Conservation (phyloP, 192 early-diverging fungal species). For the Coemansia sp. region DNA sequence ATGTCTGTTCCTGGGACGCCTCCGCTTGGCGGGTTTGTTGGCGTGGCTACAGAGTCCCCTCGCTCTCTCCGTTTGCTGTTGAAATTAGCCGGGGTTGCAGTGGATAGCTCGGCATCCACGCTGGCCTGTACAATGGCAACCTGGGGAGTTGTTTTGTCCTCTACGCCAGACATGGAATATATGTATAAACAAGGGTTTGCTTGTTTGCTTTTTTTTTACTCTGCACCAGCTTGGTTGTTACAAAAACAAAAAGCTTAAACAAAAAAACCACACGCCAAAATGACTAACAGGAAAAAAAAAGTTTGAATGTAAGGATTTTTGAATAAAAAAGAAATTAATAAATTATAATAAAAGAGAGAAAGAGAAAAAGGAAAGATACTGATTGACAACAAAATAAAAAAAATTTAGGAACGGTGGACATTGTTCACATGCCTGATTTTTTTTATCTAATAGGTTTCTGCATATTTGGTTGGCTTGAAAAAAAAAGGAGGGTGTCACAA, state of each 20-base stretch:
- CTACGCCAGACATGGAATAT: neutral
- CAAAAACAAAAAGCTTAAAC: no score
- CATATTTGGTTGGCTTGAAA: no score
- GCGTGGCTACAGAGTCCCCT: neutral
- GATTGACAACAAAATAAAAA: no score
- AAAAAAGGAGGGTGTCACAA: no score
- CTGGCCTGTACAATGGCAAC: neutral
- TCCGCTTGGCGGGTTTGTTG: neutral
- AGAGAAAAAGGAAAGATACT: neutral
- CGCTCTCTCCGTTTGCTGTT: neutral
- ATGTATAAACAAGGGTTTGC: neutral
- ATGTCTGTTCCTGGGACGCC: neutral
- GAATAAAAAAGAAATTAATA: neutral
- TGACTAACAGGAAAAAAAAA: no score
- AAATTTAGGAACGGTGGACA: no score
- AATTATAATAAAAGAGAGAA: constrained; percentile 1
- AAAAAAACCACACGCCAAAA: no score
- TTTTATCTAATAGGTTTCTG: no score
- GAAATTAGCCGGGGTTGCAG: neutral
- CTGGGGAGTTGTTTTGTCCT: neutral
- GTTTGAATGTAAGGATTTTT: neutral
- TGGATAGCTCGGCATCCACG: neutral
- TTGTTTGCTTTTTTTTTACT: neutral
- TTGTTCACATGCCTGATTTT: no score
- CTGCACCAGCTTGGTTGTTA: neutral